Conservation (phyloP, 495 filamentous ascomycete genomes). For the Durotheca rogersii region DNA sequence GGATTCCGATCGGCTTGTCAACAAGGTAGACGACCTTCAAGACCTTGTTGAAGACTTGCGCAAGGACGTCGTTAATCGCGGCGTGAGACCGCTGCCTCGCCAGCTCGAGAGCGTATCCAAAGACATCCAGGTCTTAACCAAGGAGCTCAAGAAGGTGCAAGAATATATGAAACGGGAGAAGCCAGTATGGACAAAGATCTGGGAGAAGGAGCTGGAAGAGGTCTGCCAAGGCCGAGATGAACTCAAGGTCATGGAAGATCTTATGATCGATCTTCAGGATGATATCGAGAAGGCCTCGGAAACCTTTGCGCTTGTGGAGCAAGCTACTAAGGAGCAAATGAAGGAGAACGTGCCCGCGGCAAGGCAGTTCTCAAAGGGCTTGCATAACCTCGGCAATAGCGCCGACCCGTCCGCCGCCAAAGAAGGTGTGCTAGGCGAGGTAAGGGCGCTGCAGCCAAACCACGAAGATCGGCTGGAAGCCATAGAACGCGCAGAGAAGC, state of each 20-base stretch:
- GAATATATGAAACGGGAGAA: constrained; percentile 89
- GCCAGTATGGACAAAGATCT: constrained; percentile 96
- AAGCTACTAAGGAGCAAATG: constrained; percentile 94
- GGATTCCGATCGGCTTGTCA: constrained; percentile 85
- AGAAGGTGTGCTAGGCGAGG: constrained; percentile 88
- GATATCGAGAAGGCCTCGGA: constrained; percentile 91
- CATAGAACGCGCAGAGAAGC: constrained; percentile 91
- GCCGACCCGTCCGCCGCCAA: constrained; percentile 78
- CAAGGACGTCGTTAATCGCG: constrained; percentile 92
- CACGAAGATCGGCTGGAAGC: constrained; percentile 91
- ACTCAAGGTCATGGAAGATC: constrained; percentile 89
- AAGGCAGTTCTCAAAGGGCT: constrained; percentile 56
- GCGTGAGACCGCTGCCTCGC: constrained; percentile 87
- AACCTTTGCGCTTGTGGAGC: constrained; percentile 91
- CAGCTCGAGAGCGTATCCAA: constrained; percentile 86
- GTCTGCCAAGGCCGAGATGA: constrained; percentile 95
- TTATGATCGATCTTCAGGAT: constrained; percentile 86
- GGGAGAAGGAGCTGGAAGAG: constrained; percentile 92
- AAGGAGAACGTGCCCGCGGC: constrained; percentile 62
- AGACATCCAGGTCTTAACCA: constrained; percentile 75
- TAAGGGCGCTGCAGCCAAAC: constrained; percentile 90
- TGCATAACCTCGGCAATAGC: constrained; percentile 63
- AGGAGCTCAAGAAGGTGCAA: constrained; percentile 93
- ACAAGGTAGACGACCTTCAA: constrained; percentile 90
- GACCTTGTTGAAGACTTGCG: constrained; percentile 95